Percentiles rank a stretch among this genome's conserved stretches.
Conservation (phyloP, 148 eudicot genomes). For the Limonium bicolor region DNA sequence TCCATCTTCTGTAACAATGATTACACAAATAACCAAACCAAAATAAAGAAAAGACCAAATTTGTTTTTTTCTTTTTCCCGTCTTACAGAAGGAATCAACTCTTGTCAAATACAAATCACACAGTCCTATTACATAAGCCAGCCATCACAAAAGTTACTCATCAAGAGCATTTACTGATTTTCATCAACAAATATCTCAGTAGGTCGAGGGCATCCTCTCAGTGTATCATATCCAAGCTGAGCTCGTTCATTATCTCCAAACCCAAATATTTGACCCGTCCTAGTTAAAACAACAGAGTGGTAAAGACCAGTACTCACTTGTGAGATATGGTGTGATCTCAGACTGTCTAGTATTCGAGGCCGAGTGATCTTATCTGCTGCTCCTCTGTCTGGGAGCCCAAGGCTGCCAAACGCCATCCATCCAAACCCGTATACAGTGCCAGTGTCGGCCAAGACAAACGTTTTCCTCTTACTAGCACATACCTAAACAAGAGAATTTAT, state of each 20-base stretch:
- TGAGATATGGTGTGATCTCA: constrained; percentile 53
- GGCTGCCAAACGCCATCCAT: constrained; percentile 93
- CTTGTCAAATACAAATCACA: no score
- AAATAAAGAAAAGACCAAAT: no score
- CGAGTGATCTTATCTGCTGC: constrained; percentile 47
- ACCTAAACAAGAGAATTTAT: constrained; percentile 33
- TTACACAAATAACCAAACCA: no score
- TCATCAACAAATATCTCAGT: constrained; percentile 48
- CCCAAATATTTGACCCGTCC: constrained; percentile 62
- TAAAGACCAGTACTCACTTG: constrained; percentile 90
- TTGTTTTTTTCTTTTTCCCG: no score
- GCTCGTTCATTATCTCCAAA: constrained; percentile 94
- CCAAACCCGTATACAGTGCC: constrained; percentile 82
- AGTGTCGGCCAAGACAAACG: constrained; percentile 63
- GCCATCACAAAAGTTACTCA: no score
- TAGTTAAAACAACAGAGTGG: constrained; percentile 74
- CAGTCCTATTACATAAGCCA: no score
- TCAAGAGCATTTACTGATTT: no score
- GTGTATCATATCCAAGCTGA: constrained; percentile 70
- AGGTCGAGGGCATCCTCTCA: constrained; percentile 66
- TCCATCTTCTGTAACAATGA: no score
- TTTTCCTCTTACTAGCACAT: constrained; percentile 95
- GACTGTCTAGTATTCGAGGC: constrained; percentile 55
- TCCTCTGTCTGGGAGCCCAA: constrained; percentile 73
- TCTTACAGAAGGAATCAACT: no score